Evolutionary conservation across 192 early-diverging fungal genomes (phyloP).

Genomic region (Coemansia sp.): DNA sequence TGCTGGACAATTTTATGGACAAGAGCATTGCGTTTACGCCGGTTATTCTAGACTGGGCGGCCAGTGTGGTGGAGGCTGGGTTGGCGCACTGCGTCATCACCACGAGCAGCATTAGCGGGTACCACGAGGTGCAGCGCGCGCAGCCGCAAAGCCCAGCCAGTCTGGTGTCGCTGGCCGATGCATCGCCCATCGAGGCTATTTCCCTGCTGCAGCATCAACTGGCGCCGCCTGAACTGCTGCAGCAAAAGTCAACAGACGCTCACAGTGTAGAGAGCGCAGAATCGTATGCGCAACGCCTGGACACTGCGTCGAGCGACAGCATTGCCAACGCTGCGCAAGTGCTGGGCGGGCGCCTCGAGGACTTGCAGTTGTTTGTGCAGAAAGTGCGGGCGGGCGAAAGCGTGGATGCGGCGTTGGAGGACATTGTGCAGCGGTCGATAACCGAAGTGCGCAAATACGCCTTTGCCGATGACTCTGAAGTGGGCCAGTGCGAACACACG

Average conservation of each 20-base stretch:
- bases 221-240: neutral
- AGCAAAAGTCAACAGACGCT: neutral
- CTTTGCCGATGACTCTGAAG: constrained; percentile 62
- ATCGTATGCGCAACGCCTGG: constrained; percentile 19
- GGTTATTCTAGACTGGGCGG: constrained; percentile 81
- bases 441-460: constrained; percentile 88
- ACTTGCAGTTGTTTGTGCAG: constrained; percentile 85
- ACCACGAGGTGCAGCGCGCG: constrained; percentile 63
- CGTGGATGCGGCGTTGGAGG: constrained; percentile 69
- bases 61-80: constrained; percentile 74
- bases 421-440: constrained; percentile 77
- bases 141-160: constrained; percentile 44
- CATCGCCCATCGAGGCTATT: constrained; percentile 38
- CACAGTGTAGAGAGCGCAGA: neutral
- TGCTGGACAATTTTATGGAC: constrained; percentile 84
- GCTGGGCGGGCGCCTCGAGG: constrained; percentile 88
- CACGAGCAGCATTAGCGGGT: constrained; percentile 66
- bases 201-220: constrained; percentile 52
- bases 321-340: constrained; percentile 57
- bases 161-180: constrained; percentile 45
- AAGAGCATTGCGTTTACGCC: constrained; percentile 64
- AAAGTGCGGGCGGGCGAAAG: constrained; percentile 76
- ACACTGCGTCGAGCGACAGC: constrained; percentile 25
- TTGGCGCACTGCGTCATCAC: constrained; percentile 91
- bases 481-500: constrained; percentile 43